Base-by-base conservation (phyloP, 352 stramenopile species). In the Stramenopiles sp. region DNA sequence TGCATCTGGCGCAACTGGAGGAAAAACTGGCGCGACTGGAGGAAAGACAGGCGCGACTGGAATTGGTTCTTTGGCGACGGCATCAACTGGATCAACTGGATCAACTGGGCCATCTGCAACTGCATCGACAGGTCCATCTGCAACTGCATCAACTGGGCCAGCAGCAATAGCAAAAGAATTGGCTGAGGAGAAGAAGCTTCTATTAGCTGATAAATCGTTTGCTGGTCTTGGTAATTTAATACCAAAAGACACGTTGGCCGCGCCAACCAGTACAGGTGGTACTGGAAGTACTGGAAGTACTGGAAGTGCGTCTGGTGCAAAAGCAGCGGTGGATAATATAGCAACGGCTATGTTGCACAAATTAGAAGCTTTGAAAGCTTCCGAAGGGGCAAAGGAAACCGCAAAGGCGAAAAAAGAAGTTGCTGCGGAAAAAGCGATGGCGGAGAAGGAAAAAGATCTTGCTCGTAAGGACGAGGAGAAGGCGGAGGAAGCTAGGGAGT, bases 401-500 rank as follows among this genome's bases (percentile, higher is more conserved):
- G 4, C 65, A 4, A 76, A 76, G 65, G 4, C 13, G 65, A 76
- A 13, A 76, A 76, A 76, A 76, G 65, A 76, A 13, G 65, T 76
- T 4, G 65, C 4, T 4, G 4, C 65, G 4, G 13, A 13, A 13
- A 76, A 76, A 13, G 13, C 4, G 65, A 13, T 13, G 4, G 65
- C 65, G 4, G 65, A 76, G 13, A 76, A 13, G 65, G 65, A 76
- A 76, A 76, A 76, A 13, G 65, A 76, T 13, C 4, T 76, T 4
- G 65, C 65, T 13, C 65, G 65, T 33, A 76, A 76, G 31, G 65
- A 76, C 13, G 65, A 76, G 65, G 65, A 76, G 65, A 13, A 76
- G 65, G 65, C 65, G 13, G 65, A 76, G 13, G 65, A 76, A 76
- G 65, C 65, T 76, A 4, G 65, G 4, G 65, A 76, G 31, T 13